A percentile compares a stretch with the other conserved stretches of the same genome.
phyloP scores from a whole-genome alignment of 2,329 filamentous ascomycete genomes.

The Diaporthe sp. region DNA sequence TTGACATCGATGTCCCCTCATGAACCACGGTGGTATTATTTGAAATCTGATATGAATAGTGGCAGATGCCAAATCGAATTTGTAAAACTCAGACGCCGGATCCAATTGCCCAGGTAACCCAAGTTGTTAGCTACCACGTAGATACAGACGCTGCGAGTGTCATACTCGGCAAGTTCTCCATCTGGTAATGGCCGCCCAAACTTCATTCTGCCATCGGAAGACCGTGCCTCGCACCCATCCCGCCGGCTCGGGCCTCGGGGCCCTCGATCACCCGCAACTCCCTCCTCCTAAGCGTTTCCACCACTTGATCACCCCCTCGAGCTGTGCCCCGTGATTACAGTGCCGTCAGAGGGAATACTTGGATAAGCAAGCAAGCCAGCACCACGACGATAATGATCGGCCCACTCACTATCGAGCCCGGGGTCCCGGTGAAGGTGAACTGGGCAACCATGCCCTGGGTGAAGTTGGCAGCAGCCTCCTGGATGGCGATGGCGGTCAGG shows the following conservation, averaged over 20 bases:
- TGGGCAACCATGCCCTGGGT: constrained; percentile 52
- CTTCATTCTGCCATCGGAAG: neutral
- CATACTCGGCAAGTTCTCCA: neutral
- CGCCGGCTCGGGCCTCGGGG: neutral
- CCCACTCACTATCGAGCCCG: neutral
- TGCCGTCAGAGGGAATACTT: neutral
- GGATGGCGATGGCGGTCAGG: constrained; percentile 54
- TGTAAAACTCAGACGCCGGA: neutral
- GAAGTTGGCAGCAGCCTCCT: constrained; percentile 55
- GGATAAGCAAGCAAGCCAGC: constrained; percentile 8
- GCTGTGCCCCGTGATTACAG: neutral
- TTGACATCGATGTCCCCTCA: too few species aligned
- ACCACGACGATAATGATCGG: constrained; percentile 14
- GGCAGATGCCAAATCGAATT: neutral
- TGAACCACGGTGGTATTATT: neutral
- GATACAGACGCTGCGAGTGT: neutral
- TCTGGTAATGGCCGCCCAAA: neutral
- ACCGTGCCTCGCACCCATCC: constrained; percentile 3
- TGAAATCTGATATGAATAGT: neutral
- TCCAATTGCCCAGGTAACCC: neutral
- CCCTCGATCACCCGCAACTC: neutral
- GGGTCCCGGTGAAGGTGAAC: constrained; percentile 36
- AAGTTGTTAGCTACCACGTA: neutral
- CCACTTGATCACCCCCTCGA: neutral
- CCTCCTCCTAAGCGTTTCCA: neutral